Evolutionary conservation across 257 asterid genomes (phyloP), one percentile per base, ranked within the genome.

Genomic region (Pogostemon cablin): DNA sequence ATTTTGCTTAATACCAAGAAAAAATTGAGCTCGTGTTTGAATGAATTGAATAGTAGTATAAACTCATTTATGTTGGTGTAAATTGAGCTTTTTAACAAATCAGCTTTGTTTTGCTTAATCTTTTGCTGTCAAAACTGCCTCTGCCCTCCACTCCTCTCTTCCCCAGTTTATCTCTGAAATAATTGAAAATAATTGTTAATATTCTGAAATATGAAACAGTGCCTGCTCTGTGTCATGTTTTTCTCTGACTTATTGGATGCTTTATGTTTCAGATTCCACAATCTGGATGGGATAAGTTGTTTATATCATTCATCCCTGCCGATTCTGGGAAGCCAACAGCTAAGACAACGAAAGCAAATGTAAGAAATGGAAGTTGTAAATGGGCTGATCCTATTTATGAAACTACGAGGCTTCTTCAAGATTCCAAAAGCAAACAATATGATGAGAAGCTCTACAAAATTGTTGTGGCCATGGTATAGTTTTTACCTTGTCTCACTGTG

Each of bases 341-440:
- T 63, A 95, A 95, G 80, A 95, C 99, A 67, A 87, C 96, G 59
- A 95, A 95, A 86, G 93, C 99, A 66, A 86, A 84, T 78, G 97
- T 85, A 61, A 81, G 97, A 83, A 95, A 91, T 75, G 98, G 99
- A 68, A 81, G 95, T 55, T 95, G 99, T 79, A 95, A 91, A 86
- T 95, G 99, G 98, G 93, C 90, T 2, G 99, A 91, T 81, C 98
- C 99, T 77, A 95, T 95, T 67, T 95, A 95, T 72, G 99, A 91
- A 84, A 95, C 98, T 46, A 88, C 99, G 9, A 81, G 95, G 87
- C 96, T 95, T 74, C 95, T 91, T 71, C 96, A 95, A 83, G 96
- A 95, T 81, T 80, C 92, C 64, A 87, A 84, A 80, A 89, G 64
- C 95, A 95, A 86, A 80, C 90, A 78, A 64, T 91, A 77, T 56